Evolutionary conservation across 2,329 filamentous ascomycete species (phyloP).

Genomic region (Exophiala dermatitidis): DNA sequence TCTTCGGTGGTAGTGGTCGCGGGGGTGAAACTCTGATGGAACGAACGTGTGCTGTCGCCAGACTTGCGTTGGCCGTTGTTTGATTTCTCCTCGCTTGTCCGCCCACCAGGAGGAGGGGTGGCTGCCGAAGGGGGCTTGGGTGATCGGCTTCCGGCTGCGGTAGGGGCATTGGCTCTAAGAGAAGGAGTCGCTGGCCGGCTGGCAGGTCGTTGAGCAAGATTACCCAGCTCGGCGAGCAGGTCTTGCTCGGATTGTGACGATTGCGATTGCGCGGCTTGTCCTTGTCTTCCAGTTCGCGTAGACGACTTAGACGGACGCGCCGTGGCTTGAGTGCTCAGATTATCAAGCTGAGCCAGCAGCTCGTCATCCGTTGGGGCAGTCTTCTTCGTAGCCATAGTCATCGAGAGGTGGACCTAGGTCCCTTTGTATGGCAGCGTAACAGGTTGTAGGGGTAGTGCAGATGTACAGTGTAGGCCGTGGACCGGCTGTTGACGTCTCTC

Average conservation of each 20-base stretch:
- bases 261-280: conserved; percentile 23
- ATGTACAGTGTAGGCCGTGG: background rate
- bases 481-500: background rate
- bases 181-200: conserved; percentile 77
- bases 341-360: conserved; percentile 45
- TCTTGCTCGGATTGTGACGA: conserved; percentile 53
- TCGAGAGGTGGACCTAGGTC: background rate
- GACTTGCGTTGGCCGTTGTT: conserved; percentile 56
- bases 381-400: conserved; percentile 29
- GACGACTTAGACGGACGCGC: conserved; percentile 31
- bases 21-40: conserved; percentile 65
- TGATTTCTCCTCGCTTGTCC: conserved; percentile 59
- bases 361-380: conserved; percentile 40
- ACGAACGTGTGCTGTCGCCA: conserved; percentile 65
- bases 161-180: conserved; percentile 47
- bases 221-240: conserved; percentile 79
- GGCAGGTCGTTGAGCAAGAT: conserved; percentile 62
- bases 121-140: conserved; percentile 48
- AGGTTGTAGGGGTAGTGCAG: background rate
- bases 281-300: conserved; percentile 20
- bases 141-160: conserved; percentile 43
- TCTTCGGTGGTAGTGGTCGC: conserved; percentile 52
- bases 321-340: conserved; percentile 37
- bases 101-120: conserved; percentile 42
- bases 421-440: background rate